Evolutionary conservation across 495 filamentous ascomycete species (phyloP), one percentile per base, ranked within the genome.

Genomic region (Penicillium robsamsonii): DNA sequence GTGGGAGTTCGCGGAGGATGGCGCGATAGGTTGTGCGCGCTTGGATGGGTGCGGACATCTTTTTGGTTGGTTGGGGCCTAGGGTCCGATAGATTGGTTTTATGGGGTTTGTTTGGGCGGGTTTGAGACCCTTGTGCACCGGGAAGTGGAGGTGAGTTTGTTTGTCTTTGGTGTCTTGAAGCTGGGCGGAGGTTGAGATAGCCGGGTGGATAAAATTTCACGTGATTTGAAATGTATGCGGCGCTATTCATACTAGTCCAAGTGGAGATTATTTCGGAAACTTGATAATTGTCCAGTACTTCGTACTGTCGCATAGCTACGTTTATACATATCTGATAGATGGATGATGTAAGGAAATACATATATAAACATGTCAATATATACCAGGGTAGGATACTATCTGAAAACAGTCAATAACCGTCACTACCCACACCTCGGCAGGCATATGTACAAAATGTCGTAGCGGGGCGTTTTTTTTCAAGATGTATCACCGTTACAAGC

Each of bases 1-100:
- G 83, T 18, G 94, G 93, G 29, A 97, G 86, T 75, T 97, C 92
- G 72, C 92, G 90, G 51, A 97, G 89, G 70, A 98, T 78, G 20
- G 85, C 81, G 63, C 94, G 89, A 79, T 98, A 98, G 67, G 96
- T 79, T 43, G 89, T 83, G 67, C 89, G 89, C 46, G 87, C 70
- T 64, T 81, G 81, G 51, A 70, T 65, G 33, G 51, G 29, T 68
- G 63, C 41, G 22, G 59, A 40, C 55, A 64, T 68, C 63, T 54
- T 65, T 56, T 50, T 31, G 15, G 12, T 22, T 51, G 31, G 46
- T 6, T 24, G 47, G 41, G n/a, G 29, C 45, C 42, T 7, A 2
- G 44, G 11, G 6, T 5, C 5, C 2, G 3, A 15, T n/a, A 27
- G 35, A 5, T 35, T 15, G 13, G 6, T 8, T 38, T 9, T 3